Evolutionary conservation across 83 land plant species (phyloP), one percentile per base, ranked within the genome.

Genomic region (Picea mariana): DNA sequence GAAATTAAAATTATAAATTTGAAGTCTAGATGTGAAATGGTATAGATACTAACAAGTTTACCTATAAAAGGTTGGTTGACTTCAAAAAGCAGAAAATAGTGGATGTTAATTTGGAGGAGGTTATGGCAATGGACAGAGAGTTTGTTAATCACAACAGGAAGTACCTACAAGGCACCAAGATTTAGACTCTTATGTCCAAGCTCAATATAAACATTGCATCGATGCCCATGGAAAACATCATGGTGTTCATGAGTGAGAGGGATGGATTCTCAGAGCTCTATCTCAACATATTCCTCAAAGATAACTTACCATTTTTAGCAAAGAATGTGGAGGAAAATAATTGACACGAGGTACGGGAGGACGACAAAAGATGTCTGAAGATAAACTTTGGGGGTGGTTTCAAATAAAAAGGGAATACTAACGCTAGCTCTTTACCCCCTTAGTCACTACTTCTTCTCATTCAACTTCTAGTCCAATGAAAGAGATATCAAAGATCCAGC

Each of bases 71-170:
- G n/a, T n/a, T n/a, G n/a, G n/a, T n/a, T n/a, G n/a, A n/a, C n/a
- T n/a, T n/a, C n/a, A n/a, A n/a, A n/a, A n/a, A n/a, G n/a, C n/a
- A n/a, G n/a, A n/a, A n/a, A n/a, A n/a, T n/a, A n/a, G n/a, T n/a
- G n/a, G n/a, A n/a, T n/a, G n/a, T n/a, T n/a, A n/a, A n/a, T n/a
- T n/a, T n/a, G n/a, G 79, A 49, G 65, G 98, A 95, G 69, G n/a
- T 62, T 65, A 82, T 42, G 42, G 82, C 86, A 75, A 94, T 97
- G 63, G 97, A 95, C 42, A 95, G 97, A 69, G 17, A 34, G 40
- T 89, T 93, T 60, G 91, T 94, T 69, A 95, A 95, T 86, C 94
- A 79, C 89, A 95, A 95, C 84, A 95, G 98, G 81, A 89, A 88
- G 67, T 91, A 89, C 91, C 40, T 79, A 20, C 88, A 87, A 4